A percentile compares a stretch with the other conserved stretches of the same genome.
These are phyloP conservation scores for Coemansia biformis DNA, from an alignment of 192 early-diverging fungal genomes.

Conservation along the genomic window DNA sequence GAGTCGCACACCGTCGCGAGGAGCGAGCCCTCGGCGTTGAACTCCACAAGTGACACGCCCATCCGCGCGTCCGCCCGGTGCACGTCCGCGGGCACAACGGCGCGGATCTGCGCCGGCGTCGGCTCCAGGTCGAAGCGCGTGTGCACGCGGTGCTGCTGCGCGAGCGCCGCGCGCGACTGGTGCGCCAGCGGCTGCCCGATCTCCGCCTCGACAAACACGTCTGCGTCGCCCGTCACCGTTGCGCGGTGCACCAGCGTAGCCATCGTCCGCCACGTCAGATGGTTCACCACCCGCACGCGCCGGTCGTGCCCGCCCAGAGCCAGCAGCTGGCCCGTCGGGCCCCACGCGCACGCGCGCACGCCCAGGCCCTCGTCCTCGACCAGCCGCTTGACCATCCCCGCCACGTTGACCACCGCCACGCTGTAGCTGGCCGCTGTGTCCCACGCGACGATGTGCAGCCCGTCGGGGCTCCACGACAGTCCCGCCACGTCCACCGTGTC, in stretches of 20 bases:
- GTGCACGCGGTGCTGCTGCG: slow-evolving; percentile 5
- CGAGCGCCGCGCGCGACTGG: slow-evolving; percentile 6
- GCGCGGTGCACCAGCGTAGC: slow-evolving; percentile 25
- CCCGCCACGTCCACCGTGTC: slow-evolving; percentile 25
- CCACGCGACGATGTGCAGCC: slow-evolving; percentile 38
- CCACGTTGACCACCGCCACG: slow-evolving; percentile 24
- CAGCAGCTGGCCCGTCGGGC: slow-evolving; percentile 39
- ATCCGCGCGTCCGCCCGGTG: slow-evolving; percentile 12
- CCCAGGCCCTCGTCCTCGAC: slow-evolving; percentile 17
- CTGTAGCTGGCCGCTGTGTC: slow-evolving; percentile 16
- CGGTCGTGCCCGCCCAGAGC: slow-evolving; percentile 31
- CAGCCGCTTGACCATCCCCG: slow-evolving; percentile 31
- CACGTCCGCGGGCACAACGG: slow-evolving; percentile 12
- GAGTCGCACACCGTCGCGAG: slow-evolving; percentile 21
- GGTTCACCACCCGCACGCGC: slow-evolving; percentile 28
- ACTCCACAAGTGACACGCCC: slow-evolving; percentile 10
- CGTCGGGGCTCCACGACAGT: slow-evolving; percentile 38
- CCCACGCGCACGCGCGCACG: slow-evolving; percentile 27
- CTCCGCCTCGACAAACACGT: slow-evolving; percentile 37
- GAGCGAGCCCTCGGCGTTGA: slow-evolving; percentile 32
- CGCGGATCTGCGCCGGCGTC: slow-evolving; percentile 10
- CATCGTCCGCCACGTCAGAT: slow-evolving; percentile 43
- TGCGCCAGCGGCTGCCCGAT: slow-evolving; percentile 21
- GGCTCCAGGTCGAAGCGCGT: slow-evolving; percentile 26
- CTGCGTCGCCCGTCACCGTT: slow-evolving; percentile 3